Conservation (phyloP, 108 stramenopile genomes). For the Cyclotella distinguenda region DNA sequence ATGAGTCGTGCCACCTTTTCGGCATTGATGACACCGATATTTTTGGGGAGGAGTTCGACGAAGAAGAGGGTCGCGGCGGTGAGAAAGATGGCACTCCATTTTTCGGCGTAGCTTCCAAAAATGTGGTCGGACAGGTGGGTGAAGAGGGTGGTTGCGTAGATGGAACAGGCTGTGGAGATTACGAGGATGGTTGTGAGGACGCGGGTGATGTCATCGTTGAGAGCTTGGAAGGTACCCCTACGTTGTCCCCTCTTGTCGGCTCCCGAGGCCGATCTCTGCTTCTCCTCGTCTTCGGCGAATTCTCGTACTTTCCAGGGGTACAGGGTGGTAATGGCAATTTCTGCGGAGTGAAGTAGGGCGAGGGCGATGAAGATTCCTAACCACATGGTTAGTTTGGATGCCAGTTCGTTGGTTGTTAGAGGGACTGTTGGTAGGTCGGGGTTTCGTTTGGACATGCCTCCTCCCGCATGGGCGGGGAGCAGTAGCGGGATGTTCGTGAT, state of each 20-base stretch:
- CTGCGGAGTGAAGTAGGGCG: constrained; percentile 87
- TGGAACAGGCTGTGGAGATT: constrained; percentile 87
- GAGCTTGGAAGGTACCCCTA: constrained; percentile 79
- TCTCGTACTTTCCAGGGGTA: constrained; percentile 97
- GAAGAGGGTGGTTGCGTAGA: constrained; percentile 83
- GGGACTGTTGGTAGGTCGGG: constrained; percentile 37
- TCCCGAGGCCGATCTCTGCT: constrained; percentile 25
- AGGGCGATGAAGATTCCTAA: constrained; percentile 63
- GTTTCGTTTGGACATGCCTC: constrained; percentile 33
- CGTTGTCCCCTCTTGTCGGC: constrained; percentile 31
- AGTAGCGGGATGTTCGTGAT: constrained; percentile 1
- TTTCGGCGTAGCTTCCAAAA: constrained; percentile 82
- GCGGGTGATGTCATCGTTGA: constrained; percentile 93
- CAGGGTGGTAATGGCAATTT: constrained; percentile 96
- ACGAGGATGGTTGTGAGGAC: constrained; percentile 94
- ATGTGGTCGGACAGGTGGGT: constrained; percentile 81
- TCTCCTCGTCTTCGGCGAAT: constrained; percentile 95
- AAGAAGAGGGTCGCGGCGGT: constrained; percentile 93
- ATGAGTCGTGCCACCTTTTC: constrained; percentile 90
- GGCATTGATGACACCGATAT: constrained; percentile 92
- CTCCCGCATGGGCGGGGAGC: constrained; percentile 11
- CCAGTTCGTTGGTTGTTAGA: constrained; percentile 42
- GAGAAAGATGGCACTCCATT: constrained; percentile 83
- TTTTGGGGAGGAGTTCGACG: constrained; percentile 94
- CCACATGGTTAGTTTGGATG: constrained; percentile 43